Conservation (phyloP, 2,329 filamentous ascomycete species). For the Penicillium griseofulvum region DNA sequence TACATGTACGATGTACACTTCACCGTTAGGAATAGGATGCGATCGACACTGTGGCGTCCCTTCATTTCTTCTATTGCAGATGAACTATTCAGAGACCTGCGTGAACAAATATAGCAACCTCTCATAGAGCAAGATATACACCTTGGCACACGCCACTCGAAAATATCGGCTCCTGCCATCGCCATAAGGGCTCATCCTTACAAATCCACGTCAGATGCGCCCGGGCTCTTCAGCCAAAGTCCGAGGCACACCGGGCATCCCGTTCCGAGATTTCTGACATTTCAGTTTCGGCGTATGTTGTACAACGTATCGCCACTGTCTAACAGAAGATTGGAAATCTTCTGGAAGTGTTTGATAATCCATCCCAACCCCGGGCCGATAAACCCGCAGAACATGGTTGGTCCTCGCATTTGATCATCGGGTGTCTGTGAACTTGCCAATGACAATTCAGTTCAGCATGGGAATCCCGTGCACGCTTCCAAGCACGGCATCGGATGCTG, state of each 20-base stretch:
- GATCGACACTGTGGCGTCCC: neutral
- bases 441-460: neutral
- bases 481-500: neutral
- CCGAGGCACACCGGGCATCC: neutral
- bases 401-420: constrained; percentile 1
- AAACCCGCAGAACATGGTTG: neutral
- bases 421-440: neutral
- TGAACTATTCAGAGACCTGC: neutral
- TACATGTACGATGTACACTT: neutral
- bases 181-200: neutral
- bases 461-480: neutral
- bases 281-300: neutral
- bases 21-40: neutral
- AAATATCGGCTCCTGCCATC: neutral
- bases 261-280: neutral
- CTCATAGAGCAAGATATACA: neutral
- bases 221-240: neutral
- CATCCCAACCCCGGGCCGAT: neutral
- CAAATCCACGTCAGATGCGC: neutral
- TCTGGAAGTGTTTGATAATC: constrained; percentile 2
- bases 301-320: neutral
- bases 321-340: constrained; percentile 1
- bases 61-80: neutral
- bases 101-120: constrained; percentile 4
- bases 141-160: neutral